phyloP scores from a whole-genome alignment of 257 asterid genomes.

The Verbena officinalis region DNA sequence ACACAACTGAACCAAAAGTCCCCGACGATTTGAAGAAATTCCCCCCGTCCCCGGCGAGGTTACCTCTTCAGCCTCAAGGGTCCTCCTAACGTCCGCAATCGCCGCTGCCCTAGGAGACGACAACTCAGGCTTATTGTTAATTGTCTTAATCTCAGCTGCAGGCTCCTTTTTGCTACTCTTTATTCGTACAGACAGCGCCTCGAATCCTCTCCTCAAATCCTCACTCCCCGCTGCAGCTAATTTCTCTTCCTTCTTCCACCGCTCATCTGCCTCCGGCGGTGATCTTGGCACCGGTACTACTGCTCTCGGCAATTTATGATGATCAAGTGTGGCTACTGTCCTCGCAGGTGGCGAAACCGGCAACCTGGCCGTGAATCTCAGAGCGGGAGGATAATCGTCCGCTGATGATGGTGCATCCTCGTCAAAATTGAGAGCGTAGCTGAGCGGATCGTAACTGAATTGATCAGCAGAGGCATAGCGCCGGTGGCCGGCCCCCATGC shows the following conservation, averaged over 20 bases:
- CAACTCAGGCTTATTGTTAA: too few relatives aligned
- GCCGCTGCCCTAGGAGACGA: slow-evolving; percentile 9
- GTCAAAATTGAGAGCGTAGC: slow-evolving; percentile 45
- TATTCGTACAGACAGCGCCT: slow-evolving; percentile 10
- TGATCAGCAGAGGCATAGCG: slow-evolving; percentile 43
- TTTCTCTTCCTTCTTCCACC: too few relatives aligned
- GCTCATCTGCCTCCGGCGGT: background rate
- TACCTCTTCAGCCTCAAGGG: slow-evolving; percentile 13
- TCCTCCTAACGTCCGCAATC: slow-evolving; percentile 26
- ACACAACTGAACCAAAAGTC: slow-evolving; percentile 17
- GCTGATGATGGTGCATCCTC: slow-evolving; percentile 15
- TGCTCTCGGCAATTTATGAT: slow-evolving; percentile 2
- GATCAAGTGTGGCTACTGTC: background rate
- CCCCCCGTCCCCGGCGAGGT: background rate
- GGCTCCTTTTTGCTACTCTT: background rate
- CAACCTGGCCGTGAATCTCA: slow-evolving; percentile 43
- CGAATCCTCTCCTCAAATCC: slow-evolving; percentile 32
- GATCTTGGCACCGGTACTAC: background rate
- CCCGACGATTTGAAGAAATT: slow-evolving; percentile 14
- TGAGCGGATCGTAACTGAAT: slow-evolving; percentile 46
- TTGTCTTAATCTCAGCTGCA: background rate
- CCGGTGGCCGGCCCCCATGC: slow-evolving; percentile 38
- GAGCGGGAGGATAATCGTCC: slow-evolving; percentile 23
- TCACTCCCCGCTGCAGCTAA: slow-evolving; percentile 10
- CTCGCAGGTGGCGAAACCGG: slow-evolving; percentile 39